These are phyloP conservation scores for Orbilia javanica DNA, from an alignment of 2,329 filamentous ascomycete genomes.

Conservation along the genomic window DNA sequence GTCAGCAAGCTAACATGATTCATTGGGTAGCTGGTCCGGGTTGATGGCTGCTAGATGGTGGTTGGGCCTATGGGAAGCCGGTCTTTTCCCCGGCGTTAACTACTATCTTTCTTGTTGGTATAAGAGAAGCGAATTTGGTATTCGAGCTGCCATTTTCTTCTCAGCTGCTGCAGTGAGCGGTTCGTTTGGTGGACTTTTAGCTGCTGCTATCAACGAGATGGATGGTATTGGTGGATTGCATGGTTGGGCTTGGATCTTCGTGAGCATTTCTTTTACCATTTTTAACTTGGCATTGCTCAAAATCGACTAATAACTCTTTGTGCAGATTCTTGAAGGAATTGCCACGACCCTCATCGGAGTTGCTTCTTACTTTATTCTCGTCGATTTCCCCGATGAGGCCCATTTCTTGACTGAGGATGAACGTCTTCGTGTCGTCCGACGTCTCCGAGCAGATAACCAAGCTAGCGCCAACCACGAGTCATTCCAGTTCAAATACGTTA, in stretches of 20 bases:
- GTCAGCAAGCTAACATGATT: background rate
- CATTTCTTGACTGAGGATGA: constrained; percentile 79
- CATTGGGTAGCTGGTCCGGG: constrained; percentile 68
- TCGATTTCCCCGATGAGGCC: constrained; percentile 84
- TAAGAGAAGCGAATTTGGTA: constrained; percentile 80
- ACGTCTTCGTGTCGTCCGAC: constrained; percentile 77
- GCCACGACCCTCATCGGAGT: constrained; percentile 77
- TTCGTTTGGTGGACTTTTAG: constrained; percentile 81
- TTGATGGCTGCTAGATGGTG: constrained; percentile 78
- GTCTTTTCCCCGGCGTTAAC: constrained; percentile 80
- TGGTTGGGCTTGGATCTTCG: constrained; percentile 76
- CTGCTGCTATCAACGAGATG: constrained; percentile 79
- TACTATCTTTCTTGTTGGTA: constrained; percentile 91
- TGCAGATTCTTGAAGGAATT: constrained; percentile 75
- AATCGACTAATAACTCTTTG: background rate
- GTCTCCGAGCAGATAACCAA: constrained; percentile 79
- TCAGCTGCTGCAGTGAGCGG: constrained; percentile 83
- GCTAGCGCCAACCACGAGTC: constrained; percentile 79
- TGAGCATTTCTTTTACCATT: constrained; percentile 35
- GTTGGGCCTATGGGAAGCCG: constrained; percentile 79
- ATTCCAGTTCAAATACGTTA: constrained; percentile 80
- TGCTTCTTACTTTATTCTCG: constrained; percentile 80
- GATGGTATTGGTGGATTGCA: constrained; percentile 72
- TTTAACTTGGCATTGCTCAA: background rate
- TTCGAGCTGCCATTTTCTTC: constrained; percentile 75